phyloP scores from a whole-genome alignment of 345 rosid species.

The Citrus glauca region DNA sequence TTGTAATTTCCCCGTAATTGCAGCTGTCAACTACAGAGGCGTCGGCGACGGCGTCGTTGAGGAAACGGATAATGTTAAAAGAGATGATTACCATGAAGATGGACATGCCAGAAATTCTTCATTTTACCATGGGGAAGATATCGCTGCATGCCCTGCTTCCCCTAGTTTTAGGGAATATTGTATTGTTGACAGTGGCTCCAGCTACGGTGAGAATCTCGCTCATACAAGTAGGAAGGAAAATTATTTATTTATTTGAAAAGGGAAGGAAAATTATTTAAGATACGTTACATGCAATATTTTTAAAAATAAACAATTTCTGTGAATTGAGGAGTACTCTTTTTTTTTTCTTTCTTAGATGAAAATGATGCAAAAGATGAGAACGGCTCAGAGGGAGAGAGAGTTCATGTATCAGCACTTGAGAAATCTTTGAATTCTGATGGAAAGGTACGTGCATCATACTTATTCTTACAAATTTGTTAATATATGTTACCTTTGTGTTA shows the following conservation, averaged over 20 bases:
- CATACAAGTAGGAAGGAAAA: neutral
- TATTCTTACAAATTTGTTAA: neutral
- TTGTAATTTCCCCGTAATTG: too few relatives aligned
- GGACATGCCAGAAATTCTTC: neutral
- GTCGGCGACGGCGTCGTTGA: too few relatives aligned
- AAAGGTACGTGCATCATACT: neutral
- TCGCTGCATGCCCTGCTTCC: slow-evolving; percentile 23
- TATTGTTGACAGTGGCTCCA: neutral
- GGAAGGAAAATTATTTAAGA: neutral
- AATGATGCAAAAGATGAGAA: neutral
- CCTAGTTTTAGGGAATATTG: slow-evolving; percentile 50
- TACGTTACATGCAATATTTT: too few relatives aligned
- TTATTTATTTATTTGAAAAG: too few relatives aligned
- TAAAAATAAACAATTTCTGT: neutral
- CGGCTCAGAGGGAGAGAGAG: neutral
- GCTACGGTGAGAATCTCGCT: neutral
- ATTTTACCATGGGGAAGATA: neutral
- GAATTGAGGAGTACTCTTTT: neutral
- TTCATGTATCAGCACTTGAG: neutral
- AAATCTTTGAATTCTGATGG: neutral
- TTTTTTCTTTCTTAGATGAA: neutral
- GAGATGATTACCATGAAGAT: neutral
- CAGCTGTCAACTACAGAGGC: too few relatives aligned
- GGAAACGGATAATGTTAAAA: neutral
- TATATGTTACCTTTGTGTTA: neutral